These are phyloP conservation scores for Thymus mandschuricus DNA, from an alignment of 257 asterid species.

Conservation along the genomic window DNA sequence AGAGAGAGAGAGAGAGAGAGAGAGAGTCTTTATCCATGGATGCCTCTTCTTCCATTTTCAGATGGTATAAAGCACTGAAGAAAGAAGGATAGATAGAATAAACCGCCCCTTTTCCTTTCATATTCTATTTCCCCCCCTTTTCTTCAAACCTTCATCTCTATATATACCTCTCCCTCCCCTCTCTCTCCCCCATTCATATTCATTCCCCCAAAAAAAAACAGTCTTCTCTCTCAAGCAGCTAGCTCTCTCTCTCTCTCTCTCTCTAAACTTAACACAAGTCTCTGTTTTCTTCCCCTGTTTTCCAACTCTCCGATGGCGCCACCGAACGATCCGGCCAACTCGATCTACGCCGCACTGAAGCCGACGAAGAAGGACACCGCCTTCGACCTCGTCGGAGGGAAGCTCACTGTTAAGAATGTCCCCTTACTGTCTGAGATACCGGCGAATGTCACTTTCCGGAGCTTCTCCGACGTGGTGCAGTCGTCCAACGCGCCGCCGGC, in stretches of 20 bases:
- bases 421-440: slow-evolving; percentile 63
- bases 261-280: not conserved
- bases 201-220: not conserved
- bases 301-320: slow-evolving; percentile 49
- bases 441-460: slow-evolving; percentile 51
- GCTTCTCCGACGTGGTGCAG: slow-evolving; percentile 51
- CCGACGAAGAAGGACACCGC: slow-evolving; percentile 34
- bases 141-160: slow-evolving; percentile 4
- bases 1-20: too few relatives aligned
- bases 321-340: slow-evolving; percentile 38
- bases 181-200: slow-evolving; percentile 11
- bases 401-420: slow-evolving; percentile 43
- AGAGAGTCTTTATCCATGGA: slow-evolving; percentile 5
- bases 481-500: slow-evolving; percentile 52
- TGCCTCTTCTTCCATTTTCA: not conserved
- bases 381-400: slow-evolving; percentile 44
- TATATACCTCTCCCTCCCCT: slow-evolving; percentile 19
- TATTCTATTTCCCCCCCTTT: not conserved
- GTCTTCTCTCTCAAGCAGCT: not conserved
- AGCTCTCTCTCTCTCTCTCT: not conserved
- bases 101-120: slow-evolving; percentile 20
- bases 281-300: slow-evolving; percentile 27
- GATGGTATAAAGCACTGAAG: slow-evolving; percentile 28
- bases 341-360: slow-evolving; percentile 31
- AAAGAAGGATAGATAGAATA: slow-evolving; percentile 17